Conservation (phyloP, 148 eudicot species). For the Rhododendron kiyosumense region DNA sequence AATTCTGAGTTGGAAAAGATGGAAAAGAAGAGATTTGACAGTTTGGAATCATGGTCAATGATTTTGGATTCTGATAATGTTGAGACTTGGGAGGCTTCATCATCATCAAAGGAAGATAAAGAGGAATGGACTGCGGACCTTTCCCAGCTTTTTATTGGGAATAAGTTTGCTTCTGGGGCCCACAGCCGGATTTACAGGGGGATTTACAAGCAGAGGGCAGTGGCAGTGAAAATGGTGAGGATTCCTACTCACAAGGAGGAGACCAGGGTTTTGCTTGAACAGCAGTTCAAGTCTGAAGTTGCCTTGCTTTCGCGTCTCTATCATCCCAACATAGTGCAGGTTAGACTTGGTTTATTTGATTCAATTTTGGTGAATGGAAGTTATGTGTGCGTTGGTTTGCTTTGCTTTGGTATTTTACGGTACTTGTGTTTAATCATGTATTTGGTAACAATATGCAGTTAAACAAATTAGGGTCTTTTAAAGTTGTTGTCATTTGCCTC, state of each 20-base stretch:
- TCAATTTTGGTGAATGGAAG: neutral
- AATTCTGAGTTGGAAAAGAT: slow-evolving; percentile 49
- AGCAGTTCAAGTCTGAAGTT: slow-evolving; percentile 82
- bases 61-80: slow-evolving; percentile 87
- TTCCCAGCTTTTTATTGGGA: slow-evolving; percentile 91
- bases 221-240: slow-evolving; percentile 95
- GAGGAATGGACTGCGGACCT: slow-evolving; percentile 99
- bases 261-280: slow-evolving; percentile 67
- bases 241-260: slow-evolving; percentile 89
- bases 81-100: slow-evolving; percentile 66
- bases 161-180: slow-evolving; percentile 97
- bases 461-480: neutral
- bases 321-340: slow-evolving; percentile 95
- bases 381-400: neutral
- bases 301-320: slow-evolving; percentile 86
- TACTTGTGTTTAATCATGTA: neutral
- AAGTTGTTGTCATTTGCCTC: neutral
- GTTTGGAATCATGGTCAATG: slow-evolving; percentile 98
- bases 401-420: neutral
- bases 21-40: slow-evolving; percentile 88
- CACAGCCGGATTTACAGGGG: slow-evolving; percentile 95
- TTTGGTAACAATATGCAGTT: neutral
- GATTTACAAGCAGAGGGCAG: slow-evolving; percentile 93
- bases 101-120: slow-evolving; percentile 45
- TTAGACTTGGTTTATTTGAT: slow-evolving; percentile 22